Conservation (phyloP, 495 filamentous ascomycete genomes). For the Rhypophila decipiens region DNA sequence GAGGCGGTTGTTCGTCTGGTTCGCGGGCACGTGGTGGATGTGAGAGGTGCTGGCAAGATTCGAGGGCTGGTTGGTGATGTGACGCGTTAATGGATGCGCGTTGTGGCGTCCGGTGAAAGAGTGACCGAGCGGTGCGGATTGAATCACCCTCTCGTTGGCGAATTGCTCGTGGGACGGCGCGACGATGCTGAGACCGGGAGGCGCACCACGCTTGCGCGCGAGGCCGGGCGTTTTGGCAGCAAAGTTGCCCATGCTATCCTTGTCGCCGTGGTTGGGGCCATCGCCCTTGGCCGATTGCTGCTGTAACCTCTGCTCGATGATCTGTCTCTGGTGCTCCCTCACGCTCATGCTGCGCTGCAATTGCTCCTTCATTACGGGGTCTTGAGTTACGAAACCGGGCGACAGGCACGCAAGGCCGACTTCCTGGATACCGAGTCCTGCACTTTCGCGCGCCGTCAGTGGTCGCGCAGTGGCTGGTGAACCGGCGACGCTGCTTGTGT, state of each 20-base stretch:
- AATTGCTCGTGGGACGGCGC: slow-evolving; percentile 94
- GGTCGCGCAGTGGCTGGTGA: slow-evolving; percentile 61
- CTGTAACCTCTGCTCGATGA: slow-evolving; percentile 89
- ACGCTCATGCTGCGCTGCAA: slow-evolving; percentile 90
- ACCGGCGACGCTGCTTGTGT: slow-evolving; percentile 50
- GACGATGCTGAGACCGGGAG: slow-evolving; percentile 89
- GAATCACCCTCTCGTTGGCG: slow-evolving; percentile 90
- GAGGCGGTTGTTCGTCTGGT: slow-evolving; percentile 84
- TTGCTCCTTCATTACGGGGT: slow-evolving; percentile 94
- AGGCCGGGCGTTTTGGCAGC: slow-evolving; percentile 59
- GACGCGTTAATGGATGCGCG: slow-evolving; percentile 72
- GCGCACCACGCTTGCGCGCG: slow-evolving; percentile 68
- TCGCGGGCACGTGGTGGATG: slow-evolving; percentile 85
- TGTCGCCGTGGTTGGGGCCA: slow-evolving; percentile 50
- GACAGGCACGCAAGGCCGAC: slow-evolving; percentile 92
- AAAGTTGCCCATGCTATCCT: slow-evolving; percentile 46
- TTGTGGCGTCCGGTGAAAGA: slow-evolving; percentile 89
- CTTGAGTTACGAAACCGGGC: slow-evolving; percentile 90
- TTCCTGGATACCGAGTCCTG: slow-evolving; percentile 73
- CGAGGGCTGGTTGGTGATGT: slow-evolving; percentile 77
- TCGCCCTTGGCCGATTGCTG: slow-evolving; percentile 75
- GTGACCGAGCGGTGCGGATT: slow-evolving; percentile 92
- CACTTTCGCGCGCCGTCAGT: slow-evolving; percentile 66
- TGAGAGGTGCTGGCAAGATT: slow-evolving; percentile 82
- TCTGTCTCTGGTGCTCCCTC: slow-evolving; percentile 85